Base-by-base conservation (phyloP, 176 grass and related monocot genomes). In the Carex littledalei region DNA sequence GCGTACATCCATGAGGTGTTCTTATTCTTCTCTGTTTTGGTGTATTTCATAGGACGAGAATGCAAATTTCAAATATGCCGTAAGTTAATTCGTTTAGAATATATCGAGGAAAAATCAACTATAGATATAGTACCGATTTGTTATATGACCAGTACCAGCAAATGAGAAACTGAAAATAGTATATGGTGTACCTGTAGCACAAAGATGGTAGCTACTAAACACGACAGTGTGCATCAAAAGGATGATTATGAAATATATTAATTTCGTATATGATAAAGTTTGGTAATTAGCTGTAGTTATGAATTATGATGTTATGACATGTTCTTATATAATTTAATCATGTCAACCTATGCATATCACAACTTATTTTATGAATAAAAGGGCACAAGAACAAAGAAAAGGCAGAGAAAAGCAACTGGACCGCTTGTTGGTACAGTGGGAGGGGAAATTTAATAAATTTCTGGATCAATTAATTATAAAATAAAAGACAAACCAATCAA, bases 1-100 rank as follows among this genome's bases (percentile, higher is more conserved):
- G 83, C 89, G 2, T 98, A 86, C 67, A 81, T 98, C 67, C 89
- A 95, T 73, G 96, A 98, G 34, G 94, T 94, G 43, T 2, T 3
- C 34, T 0, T 55, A 10, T 29, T 29, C 29, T 3, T 31, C 6
- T 31, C 74, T 32, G 26, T 37, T 72, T 35, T 89, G 6, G 37
- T 85, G 80, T 29, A 37, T 24, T 67, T 72, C 1, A 0, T 29
- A 29, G 29, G 15, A 57, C 6, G 56, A 59, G 17, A 59, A 59
- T n/a, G 4, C 17, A 18, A 59, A 59, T 59, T 59, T 59, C 17
- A 59, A 59, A n/a, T 59, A 59, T 59, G 17, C 16, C 16, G 18
- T 59, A 5, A 58, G 39, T 43, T 43, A 6, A 6, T 2, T 58
- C 2, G 16, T 58, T 58, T 58, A 4, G 16, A 18, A 18, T 58